Base-by-base conservation (phyloP, 805 yeast genomes). In the Kazachstania psychrophila region DNA sequence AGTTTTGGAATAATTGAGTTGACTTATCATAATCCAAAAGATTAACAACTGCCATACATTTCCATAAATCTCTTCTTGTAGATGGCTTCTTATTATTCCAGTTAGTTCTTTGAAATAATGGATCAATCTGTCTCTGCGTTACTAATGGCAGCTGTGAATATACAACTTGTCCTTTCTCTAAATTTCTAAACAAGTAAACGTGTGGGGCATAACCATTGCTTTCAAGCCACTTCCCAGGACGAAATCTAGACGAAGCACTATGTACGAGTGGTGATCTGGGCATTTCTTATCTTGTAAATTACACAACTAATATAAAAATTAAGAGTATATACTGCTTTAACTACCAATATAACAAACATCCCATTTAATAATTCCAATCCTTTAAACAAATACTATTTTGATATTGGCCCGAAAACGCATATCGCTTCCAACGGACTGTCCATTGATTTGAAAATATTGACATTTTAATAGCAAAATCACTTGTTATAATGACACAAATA, bases 71-170 rank as follows among this genome's bases (percentile, higher is more conserved):
- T 49, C 79, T 71, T 63, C 97, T 76, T 48, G 77, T 68, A 6
- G 74, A 65, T 4, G 96, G 96, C 49, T 71, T 73, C 52, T 81
- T 70, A 66, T 88, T 86, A 55, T 84, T 81, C 94, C 95, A 84
- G 66, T 86, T 84, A 31, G 95, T 94, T 53, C 84, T 70, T 44
- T 70, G 71, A 58, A 82, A 85, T 29, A 46, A 41, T 43, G 64
- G 68, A 41, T 77, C 73, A 43, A 84, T 76, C 57, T 81, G 81
- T 28, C 68, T 42, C 24, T 47, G 51, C 2, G 54, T 40, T 8
- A 37, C 22, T 9, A 36, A 16, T 27, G 95, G 92, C 10, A 82
- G 72, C 61, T 88, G 96, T 5, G 95, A 78, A 58, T 86, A 88
- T 9, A 85, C 61, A 14, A 87, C 94, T 65, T 88, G 96, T 5